Evolutionary conservation across 768 basidiomycete genomes (phyloP), one percentile per base, ranked within the genome.

Genomic region (Boletus huronensis): DNA sequence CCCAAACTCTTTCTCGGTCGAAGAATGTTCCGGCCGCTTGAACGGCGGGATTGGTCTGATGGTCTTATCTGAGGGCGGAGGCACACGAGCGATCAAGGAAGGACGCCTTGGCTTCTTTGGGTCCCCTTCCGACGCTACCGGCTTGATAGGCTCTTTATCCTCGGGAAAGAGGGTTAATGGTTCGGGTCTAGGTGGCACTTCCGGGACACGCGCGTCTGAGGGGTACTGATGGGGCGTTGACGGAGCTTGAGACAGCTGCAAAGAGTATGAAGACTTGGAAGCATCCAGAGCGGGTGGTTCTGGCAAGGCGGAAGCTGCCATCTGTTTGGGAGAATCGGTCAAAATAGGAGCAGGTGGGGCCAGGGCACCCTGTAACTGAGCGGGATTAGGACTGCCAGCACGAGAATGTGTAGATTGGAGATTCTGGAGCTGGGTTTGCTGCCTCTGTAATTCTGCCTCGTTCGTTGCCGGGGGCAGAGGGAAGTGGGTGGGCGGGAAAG

Each of bases 401-500:
- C 60, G 64, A 19, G 63, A 63, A 16, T 53, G 60, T 1, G 38
- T 35, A 26, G 42, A 34, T 19, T 59, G 64, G 11, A 64, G 48
- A 34, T n/a, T 58, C 36, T 62, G 70, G 10, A 66, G 48, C 50
- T 58, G 68, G n/a, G 26, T 51, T 52, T 64, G 60, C 53, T 70
- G 69, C 7, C 57, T 58, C 9, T 66, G 66, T 14, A 59, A 40
- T 29, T 72, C 70, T 19, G 55, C 52, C 21, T 72, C 63, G 25
- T 50, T 66, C 54, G 42, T 48, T 4, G 59, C 60, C 6, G 81
- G 78, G 34, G 84, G 88, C 14, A 85, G 69, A 13, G 88, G 88
- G 54, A 85, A 81, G 65, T 89, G 87, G 0, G 81, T 82, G 0
- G 88, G 88, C 16, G 88, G 88, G 0, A 78, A 70, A 23, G 88